Evolutionary conservation across 257 asterid species (phyloP), one percentile per base, ranked within the genome.

Genomic region (Salvia hispanica): DNA sequence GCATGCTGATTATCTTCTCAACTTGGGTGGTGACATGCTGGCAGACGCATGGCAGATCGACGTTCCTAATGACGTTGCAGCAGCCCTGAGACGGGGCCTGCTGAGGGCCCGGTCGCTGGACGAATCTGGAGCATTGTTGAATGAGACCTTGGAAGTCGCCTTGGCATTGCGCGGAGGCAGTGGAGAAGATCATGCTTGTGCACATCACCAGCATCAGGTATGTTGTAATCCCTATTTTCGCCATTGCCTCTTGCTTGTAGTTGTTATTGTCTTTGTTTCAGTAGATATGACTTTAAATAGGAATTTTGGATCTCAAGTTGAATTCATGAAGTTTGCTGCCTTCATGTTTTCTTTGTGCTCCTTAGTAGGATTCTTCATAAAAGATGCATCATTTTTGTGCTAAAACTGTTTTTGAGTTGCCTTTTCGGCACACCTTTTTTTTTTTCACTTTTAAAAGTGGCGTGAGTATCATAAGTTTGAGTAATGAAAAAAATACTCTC

Each of bases 111-210:
- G 57, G 1, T 45, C 54, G 82, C 13, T 79, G 84, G 7, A 88
- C 96, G 34, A 62, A 88, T 55, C 44, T 74, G 0, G 89, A 77
- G 58, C 94, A 88, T 53, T 82, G 77, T 18, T 81, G 74, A 0
- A 86, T 51, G 0, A 86, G 89, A 1, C 89, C 91, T 55, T 77
- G 76, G 28, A 88, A 58, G 34, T 86, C 77, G 2, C 94, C 96
- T 67, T 69, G 76, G 69, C 95, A 88, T 73, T 88, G 89, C 7
- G 83, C 91, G 9, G 72, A 70, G 7, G 66, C 87, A 14, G 55
- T 10, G 58, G 51, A 72, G n/a, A 72, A 5, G 5, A 64, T 7
- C 11, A 58, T 9, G 28, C 28, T 10, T 7, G 79, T 48, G 40
- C 46, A 71, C 3, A 78, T 25, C 31, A 25, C 4, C 2, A 84